Percentiles rank a stretch among this genome's conserved stretches.
phyloP scores from a whole-genome alignment of 352 stramenopile genomes.

The Phytopythium delawarense region DNA sequence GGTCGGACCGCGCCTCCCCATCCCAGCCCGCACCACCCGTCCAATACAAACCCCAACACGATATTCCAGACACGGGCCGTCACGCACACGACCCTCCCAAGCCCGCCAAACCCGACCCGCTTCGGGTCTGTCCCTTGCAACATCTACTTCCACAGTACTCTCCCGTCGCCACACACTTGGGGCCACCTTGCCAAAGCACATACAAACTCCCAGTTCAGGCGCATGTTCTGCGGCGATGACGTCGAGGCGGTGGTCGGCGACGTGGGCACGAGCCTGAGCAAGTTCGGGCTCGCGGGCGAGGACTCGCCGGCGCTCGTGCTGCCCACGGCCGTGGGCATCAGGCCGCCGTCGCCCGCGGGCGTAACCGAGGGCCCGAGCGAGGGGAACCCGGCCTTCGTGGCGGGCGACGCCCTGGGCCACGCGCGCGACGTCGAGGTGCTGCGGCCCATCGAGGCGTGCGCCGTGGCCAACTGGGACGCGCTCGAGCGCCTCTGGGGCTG shows the following conservation, averaged over 20 bases:
- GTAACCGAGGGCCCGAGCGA: not conserved
- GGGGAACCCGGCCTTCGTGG: conserved; percentile 13
- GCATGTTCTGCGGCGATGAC: conserved; percentile 97
- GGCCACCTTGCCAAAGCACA: too few species aligned
- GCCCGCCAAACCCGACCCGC: too few species aligned
- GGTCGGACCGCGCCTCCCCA: not conserved
- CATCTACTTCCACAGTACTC: too few species aligned
- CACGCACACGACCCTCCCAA: too few species aligned
- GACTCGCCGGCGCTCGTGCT: conserved; percentile 91
- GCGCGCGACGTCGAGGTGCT: conserved; percentile 55
- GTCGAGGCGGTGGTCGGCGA: conserved; percentile 95
- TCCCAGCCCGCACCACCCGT: not conserved
- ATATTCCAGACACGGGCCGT: too few species aligned
- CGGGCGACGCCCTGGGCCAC: conserved; percentile 63
- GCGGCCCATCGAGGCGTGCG: conserved; percentile 49
- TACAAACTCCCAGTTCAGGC: too few species aligned
- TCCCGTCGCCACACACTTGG: too few species aligned
- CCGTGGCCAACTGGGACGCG: conserved; percentile 79
- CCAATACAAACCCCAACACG: too few species aligned
- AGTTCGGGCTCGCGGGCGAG: conserved; percentile 94
- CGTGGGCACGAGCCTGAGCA: conserved; percentile 86
- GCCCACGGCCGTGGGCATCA: conserved; percentile 59
- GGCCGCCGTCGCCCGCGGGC: conserved; percentile 15
- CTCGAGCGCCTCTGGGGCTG: conserved; percentile 82
- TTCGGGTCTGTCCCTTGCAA: too few species aligned